Base-by-base conservation (phyloP, 257 asterid species). In the Salvia hispanica region DNA sequence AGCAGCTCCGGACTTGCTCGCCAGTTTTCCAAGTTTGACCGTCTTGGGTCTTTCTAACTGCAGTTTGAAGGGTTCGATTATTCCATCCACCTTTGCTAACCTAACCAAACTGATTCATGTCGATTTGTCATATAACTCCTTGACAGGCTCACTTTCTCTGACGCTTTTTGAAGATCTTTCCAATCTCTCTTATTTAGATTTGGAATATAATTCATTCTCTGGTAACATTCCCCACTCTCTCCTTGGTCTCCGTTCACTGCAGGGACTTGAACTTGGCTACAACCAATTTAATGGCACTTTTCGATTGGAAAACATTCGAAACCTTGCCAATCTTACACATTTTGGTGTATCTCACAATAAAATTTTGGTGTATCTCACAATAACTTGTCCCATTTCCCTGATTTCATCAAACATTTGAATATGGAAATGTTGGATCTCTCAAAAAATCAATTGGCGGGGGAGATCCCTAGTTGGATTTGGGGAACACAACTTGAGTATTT, bases 351-450 rank as follows among this genome's bases (percentile, higher is more conserved):
- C 59, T 8, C 1, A 13, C 7, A 25, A 10, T 33, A 9, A 4
- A 3, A 53, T 1, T 37, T 53, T 34, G 12, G 39, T 53, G 84
- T 84, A 54, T 78, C 82, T 21, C 12, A 70, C 8, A 53, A 25
- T 11, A 53, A 21, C 59, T 0, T 25, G 14, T 10, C 31, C 18
- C 36, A 53, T 0, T 54, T 25, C 10, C 40, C 59, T 12, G 1
- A 25, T 21, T 54, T 54, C 59, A 25, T 54, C 12, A 28, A 21
- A 10, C 39, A 28, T 54, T 25, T 13, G 8, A 0, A 52, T 52
- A 3, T 16, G 21, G 4, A 3, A 8, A 4, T 2, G 0, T 18
- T 52, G 58, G 58, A 18, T n/a, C 58, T 52, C 58, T 52, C 58
- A 21, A 4, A 53, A n/a, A 21, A 53, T 25, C 36, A 2, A 5